Base-by-base conservation (phyloP, 2,329 filamentous ascomycete species). In the Sporothrix protearum region DNA sequence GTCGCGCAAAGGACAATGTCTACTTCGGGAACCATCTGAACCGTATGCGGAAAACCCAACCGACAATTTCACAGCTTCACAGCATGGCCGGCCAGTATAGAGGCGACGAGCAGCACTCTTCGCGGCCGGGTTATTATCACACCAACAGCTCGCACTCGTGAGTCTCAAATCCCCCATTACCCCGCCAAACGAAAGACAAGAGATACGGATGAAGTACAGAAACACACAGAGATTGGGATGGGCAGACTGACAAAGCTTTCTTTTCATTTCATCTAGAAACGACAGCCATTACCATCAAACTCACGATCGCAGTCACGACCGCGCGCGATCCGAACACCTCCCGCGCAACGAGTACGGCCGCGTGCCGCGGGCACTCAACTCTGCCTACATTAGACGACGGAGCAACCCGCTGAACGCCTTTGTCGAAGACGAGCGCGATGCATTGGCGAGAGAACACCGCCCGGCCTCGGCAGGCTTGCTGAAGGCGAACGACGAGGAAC, bases 381-480 rank as follows among this genome's bases (percentile, higher is more conserved):
- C 19, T 14, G 33, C 25, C 39, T 51, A 70, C 55, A 69, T 53
- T 14, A 61, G 67, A 25, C 64, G 66, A 16, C 73, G 71, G 5
- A 59, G 74, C 51, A 84, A 83, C 77, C 89, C 90, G 6, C 91
- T 90, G 1, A 83, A 84, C 22, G 89, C 91, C 3, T 88, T 80
- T 47, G 90, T 91, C 64, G 91, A 94, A 78, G 91, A 94, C 77
- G 91, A 93, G 78, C 81, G 78, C 19, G 84, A 82, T 16, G 87
- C 91, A 8, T 79, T 92, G 49, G 86, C 85, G 6, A 88, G 85
- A 77, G 91, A 94, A 77, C 80, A 87, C 76, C 83, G 84, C 30
- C 78, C 80, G 59, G 30, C 33, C n/a, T 8, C 68, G 19, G 22
- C 66, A 25, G 83, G 83, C 33, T 76, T 78, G 57, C 80, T 80